Percentiles rank a stretch among this genome's conserved stretches.
phyloP scores from a whole-genome alignment of 192 early-diverging fungal species.

The Coemansia reversa region DNA sequence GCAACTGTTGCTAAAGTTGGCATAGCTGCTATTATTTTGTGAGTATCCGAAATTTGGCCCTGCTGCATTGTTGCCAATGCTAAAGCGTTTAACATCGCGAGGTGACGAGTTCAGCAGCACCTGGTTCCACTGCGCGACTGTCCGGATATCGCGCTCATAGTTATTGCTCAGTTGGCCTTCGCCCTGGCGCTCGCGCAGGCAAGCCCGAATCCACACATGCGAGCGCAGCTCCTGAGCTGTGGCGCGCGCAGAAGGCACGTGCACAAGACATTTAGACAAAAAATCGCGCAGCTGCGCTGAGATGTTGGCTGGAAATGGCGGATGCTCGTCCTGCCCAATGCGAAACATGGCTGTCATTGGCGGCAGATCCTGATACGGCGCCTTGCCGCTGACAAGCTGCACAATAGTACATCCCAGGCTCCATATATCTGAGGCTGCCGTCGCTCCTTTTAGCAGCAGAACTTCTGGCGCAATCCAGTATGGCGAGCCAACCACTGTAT shows the following conservation, averaged over 20 bases:
- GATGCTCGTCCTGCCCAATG: conserved; percentile 73
- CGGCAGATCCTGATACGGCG: conserved; percentile 68
- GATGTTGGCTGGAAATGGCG: conserved; percentile 66
- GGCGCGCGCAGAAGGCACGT: conserved; percentile 66
- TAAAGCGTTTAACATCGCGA: conserved; percentile 50
- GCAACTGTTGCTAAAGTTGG: conserved; percentile 26
- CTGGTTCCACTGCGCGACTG: conserved; percentile 54
- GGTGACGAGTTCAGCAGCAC: conserved; percentile 52
- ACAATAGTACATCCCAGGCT: conserved; percentile 72
- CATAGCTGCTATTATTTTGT: conserved; percentile 17
- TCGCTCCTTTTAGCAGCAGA: conserved; percentile 64
- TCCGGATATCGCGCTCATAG: conserved; percentile 50
- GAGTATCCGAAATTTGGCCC: not conserved
- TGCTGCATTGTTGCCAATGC: conserved; percentile 15
- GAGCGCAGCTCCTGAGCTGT: conserved; percentile 67
- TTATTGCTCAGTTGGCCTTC: conserved; percentile 37
- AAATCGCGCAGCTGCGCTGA: conserved; percentile 66
- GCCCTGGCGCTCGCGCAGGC: conserved; percentile 36
- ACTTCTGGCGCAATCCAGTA: conserved; percentile 83
- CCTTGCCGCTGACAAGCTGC: conserved; percentile 67
- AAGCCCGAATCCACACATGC: conserved; percentile 52
- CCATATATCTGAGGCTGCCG: conserved; percentile 72
- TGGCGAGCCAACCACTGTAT: conserved; percentile 70
- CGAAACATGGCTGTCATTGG: conserved; percentile 70
- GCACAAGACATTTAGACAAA: conserved; percentile 74